These are phyloP conservation scores for Hypoxylon sp. DNA, from an alignment of 2,329 filamentous ascomycete genomes.

Conservation along the genomic window DNA sequence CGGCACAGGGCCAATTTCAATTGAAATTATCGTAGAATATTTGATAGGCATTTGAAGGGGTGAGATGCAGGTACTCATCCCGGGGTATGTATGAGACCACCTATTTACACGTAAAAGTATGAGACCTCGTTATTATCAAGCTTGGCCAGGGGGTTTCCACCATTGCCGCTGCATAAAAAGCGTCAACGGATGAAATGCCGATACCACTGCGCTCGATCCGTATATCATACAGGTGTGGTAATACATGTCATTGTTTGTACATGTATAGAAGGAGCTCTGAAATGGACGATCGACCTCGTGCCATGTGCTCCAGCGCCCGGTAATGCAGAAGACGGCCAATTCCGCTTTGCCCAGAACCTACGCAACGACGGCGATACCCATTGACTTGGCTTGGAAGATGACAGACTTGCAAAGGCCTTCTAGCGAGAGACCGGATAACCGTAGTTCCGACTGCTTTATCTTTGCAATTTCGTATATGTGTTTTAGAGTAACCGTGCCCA, in stretches of 20 bases:
- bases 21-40: constrained; percentile 2
- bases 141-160: constrained; percentile 8
- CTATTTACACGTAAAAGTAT: constrained; percentile 23
- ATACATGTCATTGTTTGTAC: constrained; percentile 39
- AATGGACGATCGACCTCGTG: constrained; percentile 23
- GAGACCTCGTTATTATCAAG: constrained; percentile 19
- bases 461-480: constrained; percentile 98
- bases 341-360: constrained; percentile 55
- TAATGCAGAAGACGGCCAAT: constrained; percentile 13
- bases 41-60: constrained; percentile 8
- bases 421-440: constrained; percentile 78
- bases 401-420: constrained; percentile 81
- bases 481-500: constrained; percentile 92
- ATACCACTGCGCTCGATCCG: constrained; percentile 14
- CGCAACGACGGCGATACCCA: constrained; percentile 79
- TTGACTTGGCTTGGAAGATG: constrained; percentile 81
- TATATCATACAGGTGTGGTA: constrained; percentile 35
- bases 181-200: constrained; percentile 12
- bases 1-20: not conserved
- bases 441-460: constrained; percentile 87
- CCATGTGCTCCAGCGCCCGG: constrained; percentile 24
- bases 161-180: constrained; percentile 21
- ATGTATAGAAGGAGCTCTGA: constrained; percentile 21
- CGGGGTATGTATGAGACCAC: constrained; percentile 1
- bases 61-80: constrained; percentile 24